Conservation (phyloP, 306 rosid genomes). For the Echinosophora koreensis region DNA sequence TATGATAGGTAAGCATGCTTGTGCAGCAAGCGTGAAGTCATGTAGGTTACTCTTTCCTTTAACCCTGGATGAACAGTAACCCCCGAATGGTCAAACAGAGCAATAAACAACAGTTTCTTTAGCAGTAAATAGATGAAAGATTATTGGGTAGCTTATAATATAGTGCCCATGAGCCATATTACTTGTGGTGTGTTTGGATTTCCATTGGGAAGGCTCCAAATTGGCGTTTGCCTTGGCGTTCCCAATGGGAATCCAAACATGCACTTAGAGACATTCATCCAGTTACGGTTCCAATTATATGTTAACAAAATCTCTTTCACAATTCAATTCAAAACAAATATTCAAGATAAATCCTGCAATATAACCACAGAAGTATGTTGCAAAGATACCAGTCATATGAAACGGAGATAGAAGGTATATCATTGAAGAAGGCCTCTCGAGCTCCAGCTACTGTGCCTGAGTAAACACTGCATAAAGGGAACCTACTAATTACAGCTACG, state of each 20-base stretch:
- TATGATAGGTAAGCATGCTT: conserved; percentile 72
- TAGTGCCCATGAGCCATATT: background rate
- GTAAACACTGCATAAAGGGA: conserved; percentile 57
- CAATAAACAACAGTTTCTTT: conserved; percentile 5
- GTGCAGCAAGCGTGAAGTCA: conserved; percentile 69
- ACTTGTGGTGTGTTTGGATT: no score
- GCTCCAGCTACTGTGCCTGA: conserved; percentile 94
- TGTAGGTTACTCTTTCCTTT: conserved; percentile 54
- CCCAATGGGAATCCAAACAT: no score
- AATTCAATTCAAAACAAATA: conserved; percentile 20
- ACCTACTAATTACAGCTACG: conserved; percentile 22
- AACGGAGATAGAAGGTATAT: conserved; percentile 80
- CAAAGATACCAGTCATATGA: conserved; percentile 78
- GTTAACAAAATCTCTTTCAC: background rate
- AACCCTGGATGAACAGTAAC: conserved; percentile 58
- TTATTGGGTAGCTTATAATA: conserved; percentile 1
- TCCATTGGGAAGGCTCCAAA: no score
- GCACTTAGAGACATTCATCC: background rate
- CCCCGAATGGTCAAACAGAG: conserved; percentile 32
- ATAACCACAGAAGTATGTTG: conserved; percentile 1
- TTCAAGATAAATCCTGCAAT: conserved; percentile 27
- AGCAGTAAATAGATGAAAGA: background rate
- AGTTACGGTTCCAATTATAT: conserved; percentile 1
- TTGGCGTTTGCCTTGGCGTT: no score
- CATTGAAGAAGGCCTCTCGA: conserved; percentile 87